Evolutionary conservation across 129 eudicot species (phyloP), one percentile per base, ranked within the genome.

Genomic region (Saussurea involucrata): DNA sequence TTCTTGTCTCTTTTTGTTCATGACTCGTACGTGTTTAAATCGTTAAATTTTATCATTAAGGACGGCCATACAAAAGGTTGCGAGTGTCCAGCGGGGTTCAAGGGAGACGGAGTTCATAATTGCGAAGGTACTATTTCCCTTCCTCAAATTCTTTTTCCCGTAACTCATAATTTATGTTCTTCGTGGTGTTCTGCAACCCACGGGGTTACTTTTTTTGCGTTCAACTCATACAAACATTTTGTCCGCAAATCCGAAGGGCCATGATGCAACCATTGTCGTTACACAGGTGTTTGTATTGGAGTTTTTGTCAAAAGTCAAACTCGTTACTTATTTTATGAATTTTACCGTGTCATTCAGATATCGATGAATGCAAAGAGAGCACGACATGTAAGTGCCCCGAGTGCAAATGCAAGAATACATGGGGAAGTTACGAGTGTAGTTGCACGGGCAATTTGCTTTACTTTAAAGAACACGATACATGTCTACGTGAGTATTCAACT

Each of bases 351-450:
- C 11, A 70, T 17, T 55, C 53, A 81, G 84, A 81, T 81, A 74
- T 80, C 15, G 80, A 81, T 67, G 84, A 81, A 81, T 81, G 80
- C 76, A 81, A 81, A 67, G 84, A 81, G 65, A 81, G 74, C 31
- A 74, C 2, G 0, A 63, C 7, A n/a, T 81, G 84, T 13, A 79
- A 57, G 8, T 81, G 84, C 40, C 25, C 71, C 22, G 46, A 74
- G 15, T 81, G 84, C 84, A 81, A 68, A 37, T 81, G 84, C 84
- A 81, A 67, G 76, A 57, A 81, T 67, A 74, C 84, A 57, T 92
- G 93, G 93, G 97, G 97, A 58, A 81, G 96, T 71, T 90, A 84
- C 32, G 93, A 92, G 68, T 92, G 98, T 85, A 85, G 92, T 32
- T 92, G 98, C 81, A 82, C 69, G 4, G 81, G 78, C 49, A 83